phyloP scores from a whole-genome alignment of 441 rosid genomes.

The Populus tomentosa region DNA sequence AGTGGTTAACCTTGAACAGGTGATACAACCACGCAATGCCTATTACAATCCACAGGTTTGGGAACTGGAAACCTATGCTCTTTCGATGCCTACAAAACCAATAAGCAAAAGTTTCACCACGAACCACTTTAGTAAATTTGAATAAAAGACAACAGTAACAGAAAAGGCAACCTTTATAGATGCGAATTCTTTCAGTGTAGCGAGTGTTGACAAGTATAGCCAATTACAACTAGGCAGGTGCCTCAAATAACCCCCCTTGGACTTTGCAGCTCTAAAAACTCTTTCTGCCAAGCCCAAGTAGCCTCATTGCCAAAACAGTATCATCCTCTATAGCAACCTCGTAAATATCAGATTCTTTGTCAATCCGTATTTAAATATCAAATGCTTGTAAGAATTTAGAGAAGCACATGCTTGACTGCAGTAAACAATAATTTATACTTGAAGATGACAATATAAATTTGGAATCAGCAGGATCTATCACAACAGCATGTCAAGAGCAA shows the following conservation, averaged over 20 bases:
- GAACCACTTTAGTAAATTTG: neutral
- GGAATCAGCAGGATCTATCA: neutral
- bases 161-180: conserved; percentile 68
- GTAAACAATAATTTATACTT: neutral
- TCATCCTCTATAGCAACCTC: conserved; percentile 62
- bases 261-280: conserved; percentile 89
- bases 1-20: conserved; percentile 83
- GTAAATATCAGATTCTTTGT: conserved; percentile 47
- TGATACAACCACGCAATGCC: conserved; percentile 91
- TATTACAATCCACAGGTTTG: conserved; percentile 77
- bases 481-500: neutral
- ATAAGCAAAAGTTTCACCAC: conserved; percentile 12
- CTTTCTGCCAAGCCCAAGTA: conserved; percentile 88
- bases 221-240: conserved; percentile 83
- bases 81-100: conserved; percentile 64
- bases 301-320: conserved; percentile 76
- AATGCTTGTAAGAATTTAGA: neutral
- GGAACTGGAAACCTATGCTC: conserved; percentile 91
- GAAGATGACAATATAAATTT: neutral
- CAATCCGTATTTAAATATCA: neutral
- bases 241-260: conserved; percentile 94
- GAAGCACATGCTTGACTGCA: neutral
- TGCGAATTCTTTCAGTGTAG: conserved; percentile 90
- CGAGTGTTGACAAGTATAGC: conserved; percentile 88
- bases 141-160: neutral